Evolutionary conservation across 805 yeast genomes (phyloP), one percentile per base, ranked within the genome.

Genomic region (Saccharomycopsis amapae): DNA sequence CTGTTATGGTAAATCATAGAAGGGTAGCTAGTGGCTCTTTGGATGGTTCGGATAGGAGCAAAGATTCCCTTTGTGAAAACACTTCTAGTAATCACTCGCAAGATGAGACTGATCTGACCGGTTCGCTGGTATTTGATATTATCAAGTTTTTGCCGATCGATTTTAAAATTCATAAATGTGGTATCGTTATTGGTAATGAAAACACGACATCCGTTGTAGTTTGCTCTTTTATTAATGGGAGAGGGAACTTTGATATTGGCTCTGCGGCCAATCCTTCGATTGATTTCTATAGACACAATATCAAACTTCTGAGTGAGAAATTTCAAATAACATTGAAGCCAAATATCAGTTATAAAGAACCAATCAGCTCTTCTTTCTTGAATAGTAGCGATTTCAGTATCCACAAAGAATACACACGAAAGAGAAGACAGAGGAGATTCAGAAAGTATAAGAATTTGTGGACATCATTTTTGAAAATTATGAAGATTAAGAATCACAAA

Each of bases 101-200:
- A 9, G 30, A 26, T 26, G 30, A 26, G 30, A 7, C 12, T 26
- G 30, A 26, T 9, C 30, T 9, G 30, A 9, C 30, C 30, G 12
- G n/a, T n/a, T n/a, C n/a, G n/a, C n/a, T n/a, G n/a, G n/a, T n/a
- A n/a, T 39, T 40, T 20, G 19, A 25, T 18, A 18, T 28, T 5
- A 40, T 25, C 56, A 52, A 57, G 7, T 45, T 71, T 10, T 63
- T 86, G 9, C 98, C 98, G 0, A 54, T 90, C 2, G 73, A 75
- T 12, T 40, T 86, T 2, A 62, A 66, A 5, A 66, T 85, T 10
- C 73, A 68, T 38, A 81, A 76, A 46, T 87, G 90, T 1, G 81
- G 95, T 0, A 40, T 86, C 23, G 82, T 86, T 1, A 56, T 87
- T 18, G 98, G 98, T 6, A 90, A 89, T 61, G 69, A 72, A 49